Base-by-base conservation (phyloP, 2,329 filamentous ascomycete species). In the Pyrenophora teres region DNA sequence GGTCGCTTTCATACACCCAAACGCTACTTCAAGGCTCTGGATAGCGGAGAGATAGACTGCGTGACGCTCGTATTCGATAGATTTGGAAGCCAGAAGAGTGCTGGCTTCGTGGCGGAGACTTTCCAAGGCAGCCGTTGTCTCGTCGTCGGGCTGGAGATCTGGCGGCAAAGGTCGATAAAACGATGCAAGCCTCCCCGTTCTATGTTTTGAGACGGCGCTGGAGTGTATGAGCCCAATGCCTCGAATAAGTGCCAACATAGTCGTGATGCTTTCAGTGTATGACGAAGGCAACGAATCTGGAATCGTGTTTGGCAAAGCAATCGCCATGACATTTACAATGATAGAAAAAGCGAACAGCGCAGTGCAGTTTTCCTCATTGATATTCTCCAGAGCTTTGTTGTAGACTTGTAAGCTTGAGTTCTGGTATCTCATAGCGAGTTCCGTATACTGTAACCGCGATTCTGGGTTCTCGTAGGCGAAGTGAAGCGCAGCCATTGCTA, bases 401-500 rank as follows among this genome's bases (percentile, higher is more conserved):
- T 49, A 56, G n/a, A 30, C 45, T 41, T 44, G 39, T 12, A 56
- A 25, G 3, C 33, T 39, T 19, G 12, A 37, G 31, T 35, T 45
- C 2, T 53, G 46, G 3, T 50, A 50, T n/a, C 31, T 40, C 27
- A 50, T 41, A 5, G 51, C 51, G 5, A 50, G 25, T 46, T 56
- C 41, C 33, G 38, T 46, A 16, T 53, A 56, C 25, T 46, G 27
- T 36, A 16, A 39, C 15, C 50, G 49, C 46, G 9, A 33, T 16
- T 40, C 37, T 9, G 50, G 30, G 21, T 50, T 46, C 8, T 50
- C 12, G 18, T 10, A 50, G 19, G 53, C 53, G 23, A 56, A 46
- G 31, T 56, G 53, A 18, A 56, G 45, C 21, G 53, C 44, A 2
- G 53, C 47, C 16, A 56, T 41, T 4, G 45, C 53, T n/a, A 56